Evolutionary conservation across 2,329 filamentous ascomycete genomes (phyloP).

Genomic region (Endothia cerciana): DNA sequence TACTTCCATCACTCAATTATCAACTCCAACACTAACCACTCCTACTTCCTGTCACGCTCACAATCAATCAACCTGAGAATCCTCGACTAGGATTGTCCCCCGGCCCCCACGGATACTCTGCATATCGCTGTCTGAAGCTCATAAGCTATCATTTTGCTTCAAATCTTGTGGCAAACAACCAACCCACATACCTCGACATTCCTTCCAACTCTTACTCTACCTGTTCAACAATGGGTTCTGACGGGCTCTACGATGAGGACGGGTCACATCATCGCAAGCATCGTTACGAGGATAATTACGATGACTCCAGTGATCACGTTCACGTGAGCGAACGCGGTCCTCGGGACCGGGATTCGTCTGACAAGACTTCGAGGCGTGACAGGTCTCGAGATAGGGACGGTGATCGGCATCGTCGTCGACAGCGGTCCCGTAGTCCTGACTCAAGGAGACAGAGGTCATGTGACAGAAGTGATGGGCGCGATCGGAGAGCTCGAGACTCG

Average conservation of each 20-base stretch:
- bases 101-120: background rate
- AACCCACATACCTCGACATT: background rate
- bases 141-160: background rate
- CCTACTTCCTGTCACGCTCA: background rate
- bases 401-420: constrained; percentile 18
- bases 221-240: constrained; percentile 17
- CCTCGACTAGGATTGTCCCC: background rate
- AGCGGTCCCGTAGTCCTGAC: constrained; percentile 23
- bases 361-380: constrained; percentile 16
- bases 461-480: constrained; percentile 10
- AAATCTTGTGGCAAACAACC: background rate
- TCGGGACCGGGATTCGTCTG: constrained; percentile 16
- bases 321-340: constrained; percentile 15
- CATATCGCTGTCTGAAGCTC: background rate
- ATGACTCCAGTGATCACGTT: constrained; percentile 11
- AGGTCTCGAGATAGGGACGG: constrained; percentile 13
- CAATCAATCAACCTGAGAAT: background rate
- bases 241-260: constrained; percentile 6
- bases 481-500: constrained; percentile 11
- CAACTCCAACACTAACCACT: background rate
- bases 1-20: background rate
- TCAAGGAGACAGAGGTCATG: constrained; percentile 16
- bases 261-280: constrained; percentile 2
- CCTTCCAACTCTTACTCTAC: background rate
- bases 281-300: constrained; percentile 11